These are phyloP conservation scores for Candida bentonensis DNA, from an alignment of 805 yeast species.

Conservation along the genomic window DNA sequence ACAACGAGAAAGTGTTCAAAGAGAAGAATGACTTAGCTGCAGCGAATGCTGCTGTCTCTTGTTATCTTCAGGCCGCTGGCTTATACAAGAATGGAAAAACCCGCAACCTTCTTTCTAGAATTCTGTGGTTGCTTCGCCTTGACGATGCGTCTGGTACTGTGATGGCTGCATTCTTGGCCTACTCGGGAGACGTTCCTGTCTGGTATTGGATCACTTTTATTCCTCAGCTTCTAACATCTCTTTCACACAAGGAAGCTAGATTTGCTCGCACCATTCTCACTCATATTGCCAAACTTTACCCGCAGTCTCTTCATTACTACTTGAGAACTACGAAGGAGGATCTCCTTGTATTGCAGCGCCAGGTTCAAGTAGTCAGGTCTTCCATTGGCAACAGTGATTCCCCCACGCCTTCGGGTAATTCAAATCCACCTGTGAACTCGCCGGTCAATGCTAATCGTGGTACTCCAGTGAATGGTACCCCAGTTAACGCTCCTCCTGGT, in stretches of 20 bases:
- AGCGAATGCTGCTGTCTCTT: slow-evolving; percentile 89
- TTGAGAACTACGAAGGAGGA: slow-evolving; percentile 92
- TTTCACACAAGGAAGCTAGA: slow-evolving; percentile 83
- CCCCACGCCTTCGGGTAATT: neutral
- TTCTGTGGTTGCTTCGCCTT: slow-evolving; percentile 83
- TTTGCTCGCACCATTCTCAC: slow-evolving; percentile 79
- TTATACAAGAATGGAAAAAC: slow-evolving; percentile 86
- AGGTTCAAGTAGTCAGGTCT: slow-evolving; percentile 25
- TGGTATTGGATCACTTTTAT: slow-evolving; percentile 99
- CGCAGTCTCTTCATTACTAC: slow-evolving; percentile 95
- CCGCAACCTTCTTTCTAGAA: slow-evolving; percentile 72
- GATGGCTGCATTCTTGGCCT: slow-evolving; percentile 78
- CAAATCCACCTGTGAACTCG: neutral
- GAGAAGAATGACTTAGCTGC: slow-evolving; percentile 65
- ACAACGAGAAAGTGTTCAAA: slow-evolving; percentile 76
- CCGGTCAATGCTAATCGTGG: slow-evolving; percentile 1
- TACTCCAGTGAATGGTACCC: slow-evolving; percentile 3
- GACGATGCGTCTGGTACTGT: slow-evolving; percentile 76
- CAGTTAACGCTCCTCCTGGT: slow-evolving; percentile 1
- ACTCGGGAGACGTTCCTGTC: slow-evolving; percentile 92
- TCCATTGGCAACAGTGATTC: slow-evolving; percentile 2
- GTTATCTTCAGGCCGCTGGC: slow-evolving; percentile 96
- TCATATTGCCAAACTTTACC: slow-evolving; percentile 89
- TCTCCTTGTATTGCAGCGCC: slow-evolving; percentile 73
- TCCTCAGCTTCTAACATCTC: slow-evolving; percentile 80